Evolutionary conservation across 2,329 filamentous ascomycete species (phyloP).

Genomic region (Pseudohalonectria lignicola): DNA sequence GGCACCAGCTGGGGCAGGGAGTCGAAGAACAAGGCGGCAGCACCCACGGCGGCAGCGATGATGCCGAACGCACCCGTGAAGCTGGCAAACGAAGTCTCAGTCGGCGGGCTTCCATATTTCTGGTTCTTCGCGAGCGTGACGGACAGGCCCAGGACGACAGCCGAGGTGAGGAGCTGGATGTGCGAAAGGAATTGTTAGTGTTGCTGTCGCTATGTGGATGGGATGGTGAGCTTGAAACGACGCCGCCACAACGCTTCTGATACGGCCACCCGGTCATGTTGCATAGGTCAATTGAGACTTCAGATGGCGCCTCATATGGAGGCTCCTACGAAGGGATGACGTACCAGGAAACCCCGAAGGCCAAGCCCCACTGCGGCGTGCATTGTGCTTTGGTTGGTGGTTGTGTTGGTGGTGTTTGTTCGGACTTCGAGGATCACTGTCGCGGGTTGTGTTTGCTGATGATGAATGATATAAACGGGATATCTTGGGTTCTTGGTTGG

Average conservation of each 20-base stretch:
- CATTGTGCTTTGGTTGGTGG: no score
- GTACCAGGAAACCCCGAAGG: conserved; percentile 5
- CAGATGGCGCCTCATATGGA: no score
- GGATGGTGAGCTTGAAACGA: not conserved
- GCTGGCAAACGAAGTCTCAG: conserved; percentile 19
- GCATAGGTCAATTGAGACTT: no score
- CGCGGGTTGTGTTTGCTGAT: no score
- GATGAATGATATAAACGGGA: no score
- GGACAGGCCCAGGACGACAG: conserved; percentile 19
- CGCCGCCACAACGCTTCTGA: no score
- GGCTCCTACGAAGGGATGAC: not conserved
- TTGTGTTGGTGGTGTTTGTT: no score
- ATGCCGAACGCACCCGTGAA: conserved; percentile 21
- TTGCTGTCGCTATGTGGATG: not conserved
- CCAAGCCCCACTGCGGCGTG: conserved; percentile 2
- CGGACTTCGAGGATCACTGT: no score
- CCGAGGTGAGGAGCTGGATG: conserved; percentile 16
- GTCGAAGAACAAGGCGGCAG: conserved; percentile 16
- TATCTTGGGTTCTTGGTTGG: no score
- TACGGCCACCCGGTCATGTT: no score
- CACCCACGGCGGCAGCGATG: conserved; percentile 15
- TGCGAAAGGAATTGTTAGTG: no score
- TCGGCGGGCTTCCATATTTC: conserved; percentile 11
- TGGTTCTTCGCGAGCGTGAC: conserved; percentile 20
- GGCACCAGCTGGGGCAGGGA: conserved; percentile 15